Base-by-base conservation (phyloP, 768 basidiomycete genomes). In the Rhizopogon salebrosus region DNA sequence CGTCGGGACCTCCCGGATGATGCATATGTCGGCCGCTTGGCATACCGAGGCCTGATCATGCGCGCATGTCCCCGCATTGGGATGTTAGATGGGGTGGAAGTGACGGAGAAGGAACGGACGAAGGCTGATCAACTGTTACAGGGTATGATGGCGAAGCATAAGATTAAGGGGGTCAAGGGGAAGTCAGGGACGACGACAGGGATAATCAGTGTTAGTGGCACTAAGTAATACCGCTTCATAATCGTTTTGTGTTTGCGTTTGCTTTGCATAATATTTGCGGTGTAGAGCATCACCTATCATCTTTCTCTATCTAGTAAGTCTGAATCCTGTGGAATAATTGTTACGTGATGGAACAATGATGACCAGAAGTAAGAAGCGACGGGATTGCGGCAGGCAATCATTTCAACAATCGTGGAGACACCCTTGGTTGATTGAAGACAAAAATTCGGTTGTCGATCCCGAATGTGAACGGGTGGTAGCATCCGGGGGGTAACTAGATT, bases 21-120 rank as follows among this genome's bases (percentile, higher is more conserved):
- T 46, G 81, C 80, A 67, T 98, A 98, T 66, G 80, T 89, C 43
- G 89, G 89, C 22, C 83, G 95, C 37, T 75, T 95, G 29, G 89
- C 84, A 41, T 98, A 98, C 71, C 85, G 95, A 41, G 93, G 93
- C 37, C 74, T 94, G 52, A 75, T 95, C 42, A 92, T 95, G 89
- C 72, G 82, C 23, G 83, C 80, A 29, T 92, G 89, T 64, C 65
- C 72, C 26, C 68, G 75, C 31, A 70, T 98, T 59, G 73, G 77
- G 62, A 70, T 85, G 75, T 70, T 99, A 63, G 95, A 99, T 72
- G 95, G 95, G 51, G 82, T 98, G 63, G 77, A 77, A 55, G 82
- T 95, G 62, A 80, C 79, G 67, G 80, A 78, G 64, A 91, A 89
- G 77, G 94, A 98, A 79, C 80, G 86, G 73, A 74, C 73, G 57